Base-by-base conservation (phyloP, 1,139 yeast genomes). In the Taiozyma onychis region DNA sequence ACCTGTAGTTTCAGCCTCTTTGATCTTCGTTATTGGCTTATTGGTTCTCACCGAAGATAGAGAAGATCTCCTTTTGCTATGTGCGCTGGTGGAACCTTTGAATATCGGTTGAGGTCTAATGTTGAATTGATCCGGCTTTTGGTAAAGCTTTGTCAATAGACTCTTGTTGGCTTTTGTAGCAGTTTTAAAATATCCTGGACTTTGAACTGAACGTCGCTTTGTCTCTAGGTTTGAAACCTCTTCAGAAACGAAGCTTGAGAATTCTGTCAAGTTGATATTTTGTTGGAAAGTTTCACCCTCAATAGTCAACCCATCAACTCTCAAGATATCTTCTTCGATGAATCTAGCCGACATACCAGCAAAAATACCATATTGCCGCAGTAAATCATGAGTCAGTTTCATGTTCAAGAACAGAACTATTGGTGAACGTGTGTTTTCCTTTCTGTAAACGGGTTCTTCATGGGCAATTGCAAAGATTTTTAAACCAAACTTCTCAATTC, bases 381-480 rank as follows among this genome's bases (percentile, higher is more conserved):
- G 61, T 1, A 71, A 48, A 0, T 64, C 57, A 22, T 61, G 54
- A 21, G 70, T 63, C 3, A 75, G 69, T 7, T 66, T 64, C 49
- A 73, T 73, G 60, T 88, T 89, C 55, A 90, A 72, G 54, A 86
- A 80, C 16, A 91, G 64, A 0, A 83, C 81, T 56, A 88, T 73
- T 1, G 84, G 83, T 0, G 91, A 78, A 57, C 76, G 80, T 35
- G 78, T 69, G 4, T 68, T 71, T 63, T 91, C 98, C 9, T 68
- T 68, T 13, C 67, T 66, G 60, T 89, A 90, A 2, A 80, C 75
- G 2, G 72, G 66, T 4, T 73, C 60, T 57, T 85, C 95, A 62
- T 91, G 97, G 1, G 96, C 97, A 0, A 96, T 83, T 16, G 87
- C 83, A 65, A 81, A 90, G 1, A 85, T 63, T 6, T 76, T 72